A percentile compares a stretch with the other conserved stretches of the same genome.
Evolutionary conservation across 805 yeast genomes (phyloP).

Genomic region (Saccharomyces kudriavzevii): DNA sequence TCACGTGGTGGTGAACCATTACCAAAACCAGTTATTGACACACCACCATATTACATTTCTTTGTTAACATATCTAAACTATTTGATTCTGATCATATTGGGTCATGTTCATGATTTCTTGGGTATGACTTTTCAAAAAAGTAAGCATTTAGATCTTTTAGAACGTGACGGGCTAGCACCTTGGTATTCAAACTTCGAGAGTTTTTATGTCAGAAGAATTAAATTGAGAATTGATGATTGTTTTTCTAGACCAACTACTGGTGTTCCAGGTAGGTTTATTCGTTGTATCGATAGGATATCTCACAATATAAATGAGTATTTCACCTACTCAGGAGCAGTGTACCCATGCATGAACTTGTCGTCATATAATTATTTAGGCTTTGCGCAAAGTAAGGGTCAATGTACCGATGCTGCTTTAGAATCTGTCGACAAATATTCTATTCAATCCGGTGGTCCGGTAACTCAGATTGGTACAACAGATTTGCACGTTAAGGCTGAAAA

Average conservation of each 20-base stretch:
- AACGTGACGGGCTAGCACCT: constrained; percentile 88
- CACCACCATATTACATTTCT: constrained; percentile 76
- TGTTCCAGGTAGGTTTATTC: constrained; percentile 89
- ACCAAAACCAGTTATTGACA: constrained; percentile 59
- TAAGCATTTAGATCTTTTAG: constrained; percentile 57
- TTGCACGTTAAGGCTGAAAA: constrained; percentile 68
- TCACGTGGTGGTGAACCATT: constrained; percentile 50
- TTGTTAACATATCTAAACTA: constrained; percentile 81
- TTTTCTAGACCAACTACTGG: constrained; percentile 95
- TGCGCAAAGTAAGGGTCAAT: constrained; percentile 88
- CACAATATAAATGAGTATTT: constrained; percentile 56
- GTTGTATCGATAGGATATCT: constrained; percentile 72
- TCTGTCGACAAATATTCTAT: constrained; percentile 65
- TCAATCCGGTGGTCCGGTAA: constrained; percentile 70
- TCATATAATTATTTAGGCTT: constrained; percentile 94
- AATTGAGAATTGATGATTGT: constrained; percentile 85
- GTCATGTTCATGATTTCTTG: constrained; percentile 83
- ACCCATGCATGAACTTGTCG: constrained; percentile 75
- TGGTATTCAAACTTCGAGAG: constrained; percentile 90
- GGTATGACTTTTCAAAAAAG: constrained; percentile 67
- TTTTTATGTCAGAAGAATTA: constrained; percentile 87
- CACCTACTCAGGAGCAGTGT: constrained; percentile 66
- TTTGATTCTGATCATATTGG: constrained; percentile 74
- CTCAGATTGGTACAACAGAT: constrained; percentile 65
- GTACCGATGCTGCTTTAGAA: constrained; percentile 71